Base-by-base conservation (phyloP, 2,329 filamentous ascomycete species). In the Diaporthe vexans region DNA sequence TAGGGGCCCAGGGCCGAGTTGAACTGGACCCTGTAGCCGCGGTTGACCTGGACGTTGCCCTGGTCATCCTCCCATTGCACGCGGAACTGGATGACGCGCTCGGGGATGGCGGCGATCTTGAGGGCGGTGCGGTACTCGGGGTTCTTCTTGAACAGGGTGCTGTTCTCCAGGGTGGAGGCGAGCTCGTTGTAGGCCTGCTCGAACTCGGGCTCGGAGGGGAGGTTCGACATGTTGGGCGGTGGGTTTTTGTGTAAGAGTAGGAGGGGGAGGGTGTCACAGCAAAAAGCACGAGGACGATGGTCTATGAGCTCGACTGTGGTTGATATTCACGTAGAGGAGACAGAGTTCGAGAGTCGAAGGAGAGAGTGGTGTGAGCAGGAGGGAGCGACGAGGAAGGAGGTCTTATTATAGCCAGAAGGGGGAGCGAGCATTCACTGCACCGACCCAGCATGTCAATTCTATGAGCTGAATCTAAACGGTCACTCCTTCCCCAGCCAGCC, bases 111-210 rank as follows among this genome's bases (percentile, higher is more conserved):
- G 83, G 93, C 93, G 80, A 99, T 92, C 82, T 94, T 89, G 79
- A 98, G 93, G 75, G 96, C 97, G 80, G 92, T 97, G 86, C 92
- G 93, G 92, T 97, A 98, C 86, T 98, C 95, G 79, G 96, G 97
- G 88, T 97, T 92, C 88, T 97, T 93, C 85, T 95, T 84, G 90
- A 98, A 98, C 78, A 99, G 93, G 77, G 92, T 92, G 86, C 94
- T 97, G 89, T 95, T 92, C 88, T 98, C 95, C 83, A 99, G 94
- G 76, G 95, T 98, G 82, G 94, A 97, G 85, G 90, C 94, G 79
- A 99, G 94, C 91, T 99, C 96, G 85, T 95, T 94, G 91, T 97
- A 97, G 82, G 96, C 96, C 91, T 98, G 96, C 92, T 98, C 92
- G 88, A 98, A 98, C 89, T 99, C 96, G 82, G 97, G 96, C 91